phyloP scores from a whole-genome alignment of 2,329 filamentous ascomycete genomes.

The Periconia macrospinosa region DNA sequence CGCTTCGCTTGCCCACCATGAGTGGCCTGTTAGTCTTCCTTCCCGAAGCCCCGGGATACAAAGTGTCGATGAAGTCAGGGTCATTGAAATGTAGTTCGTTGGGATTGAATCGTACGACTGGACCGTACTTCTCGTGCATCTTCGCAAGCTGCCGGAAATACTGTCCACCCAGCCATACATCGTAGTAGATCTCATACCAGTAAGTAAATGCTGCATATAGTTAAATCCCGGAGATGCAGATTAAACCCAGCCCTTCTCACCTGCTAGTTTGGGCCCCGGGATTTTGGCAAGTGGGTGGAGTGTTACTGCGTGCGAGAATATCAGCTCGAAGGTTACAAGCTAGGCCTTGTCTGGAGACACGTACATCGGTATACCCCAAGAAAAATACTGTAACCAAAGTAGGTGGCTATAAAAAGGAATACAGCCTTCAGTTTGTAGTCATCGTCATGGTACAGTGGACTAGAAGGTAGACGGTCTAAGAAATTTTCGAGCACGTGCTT shows the following conservation, averaged over 20 bases:
- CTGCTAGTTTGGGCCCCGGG: constrained; percentile 2
- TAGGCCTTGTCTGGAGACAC: no score
- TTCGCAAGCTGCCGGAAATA: background rate
- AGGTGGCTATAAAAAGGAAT: no score
- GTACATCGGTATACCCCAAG: no score
- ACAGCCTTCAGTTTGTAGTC: no score
- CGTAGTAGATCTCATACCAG: constrained; percentile 3
- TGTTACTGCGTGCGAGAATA: no score
- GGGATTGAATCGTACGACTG: constrained; percentile 15
- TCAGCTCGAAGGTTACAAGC: no score
- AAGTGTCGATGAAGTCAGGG: constrained; percentile 8
- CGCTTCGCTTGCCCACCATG: no score
- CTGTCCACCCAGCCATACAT: constrained; percentile 2
- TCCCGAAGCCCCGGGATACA: constrained; percentile 2
- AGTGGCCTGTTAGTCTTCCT: background rate
- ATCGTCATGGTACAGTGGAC: no score
- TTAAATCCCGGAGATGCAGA: background rate
- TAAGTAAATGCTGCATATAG: background rate
- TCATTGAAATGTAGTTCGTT: constrained; percentile 14
- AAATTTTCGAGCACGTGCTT: no score
- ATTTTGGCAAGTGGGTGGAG: background rate
- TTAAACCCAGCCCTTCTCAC: no score
- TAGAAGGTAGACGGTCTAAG: no score
- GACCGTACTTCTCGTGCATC: constrained; percentile 7
- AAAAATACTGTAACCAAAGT: no score